Base-by-base conservation (phyloP, 1,284 basidiomycete species). In the Melanopsichium pennsylvanicum region DNA sequence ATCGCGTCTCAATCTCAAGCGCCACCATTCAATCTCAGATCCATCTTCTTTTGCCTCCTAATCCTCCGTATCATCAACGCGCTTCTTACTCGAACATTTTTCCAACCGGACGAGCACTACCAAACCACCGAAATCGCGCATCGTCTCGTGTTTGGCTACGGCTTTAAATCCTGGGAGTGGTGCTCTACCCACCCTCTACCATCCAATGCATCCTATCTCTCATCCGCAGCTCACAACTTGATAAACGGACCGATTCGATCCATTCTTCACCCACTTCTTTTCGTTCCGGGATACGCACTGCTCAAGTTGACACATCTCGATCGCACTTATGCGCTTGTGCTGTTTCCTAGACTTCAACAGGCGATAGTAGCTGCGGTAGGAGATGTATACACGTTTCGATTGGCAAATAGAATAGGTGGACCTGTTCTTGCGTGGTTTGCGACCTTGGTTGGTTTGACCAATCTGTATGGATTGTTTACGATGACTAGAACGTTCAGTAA, bases 21-120 rank as follows among this genome's bases (percentile, higher is more conserved):
- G n/a, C 36, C 46, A 23, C 5, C 35, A 1, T 26, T 37, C 32
- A 39, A 50, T 32, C 48, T 52, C 6, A 22, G 25, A 5, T 54
- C 36, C 13, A 41, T 70, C 13, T 54, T 70, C 18, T 5, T 32
- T 45, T 54, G 54, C 22, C 60, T 82, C 2, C 66, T 85, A 27
- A 21, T 56, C 3, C 51, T 86, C 39, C 81, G 85, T 15, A 34
- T 82, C 5, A 26, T 81, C 10, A 75, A 83, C 31, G 89, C 90
- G 0, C 77, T 93, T 12, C 82, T 84, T 21, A 93, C 91, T 0
- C 86, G 86, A 43, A 93, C 93, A 0, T 92, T 90, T 83, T 98
- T 98, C 81, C 94, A 97, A 81, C 95, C 96, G 2, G 96, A 99
- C 82, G 96, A 98, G 83, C 96, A 92, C 82, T 97, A 90, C 76